These are phyloP conservation scores for Phytophthora ohioensis DNA, from an alignment of 352 stramenopile species.

Conservation along the genomic window DNA sequence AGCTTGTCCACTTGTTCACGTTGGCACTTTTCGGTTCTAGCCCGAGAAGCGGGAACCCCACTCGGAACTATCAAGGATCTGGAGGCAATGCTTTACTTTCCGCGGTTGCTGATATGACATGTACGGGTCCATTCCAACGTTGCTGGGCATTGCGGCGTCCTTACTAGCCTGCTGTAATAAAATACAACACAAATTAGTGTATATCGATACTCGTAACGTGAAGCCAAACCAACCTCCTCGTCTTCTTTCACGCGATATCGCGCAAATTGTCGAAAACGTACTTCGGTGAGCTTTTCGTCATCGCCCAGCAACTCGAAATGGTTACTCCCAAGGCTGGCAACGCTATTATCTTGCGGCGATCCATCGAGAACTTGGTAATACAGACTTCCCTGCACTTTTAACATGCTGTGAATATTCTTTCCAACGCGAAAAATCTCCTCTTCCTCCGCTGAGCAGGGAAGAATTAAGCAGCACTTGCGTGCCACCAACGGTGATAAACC, in stretches of 20 bases:
- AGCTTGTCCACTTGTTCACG: too few relatives aligned
- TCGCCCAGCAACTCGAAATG: slow-evolving; percentile 51
- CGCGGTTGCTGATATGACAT: slow-evolving; percentile 71
- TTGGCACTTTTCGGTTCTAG: not conserved
- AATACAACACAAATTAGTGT: not conserved
- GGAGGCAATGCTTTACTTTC: slow-evolving; percentile 64
- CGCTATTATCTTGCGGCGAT: not conserved
- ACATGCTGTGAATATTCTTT: slow-evolving; percentile 68
- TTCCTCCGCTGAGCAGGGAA: slow-evolving; percentile 62
- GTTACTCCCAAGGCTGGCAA: slow-evolving; percentile 1
- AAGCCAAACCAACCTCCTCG: slow-evolving; percentile 37
- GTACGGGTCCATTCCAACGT: slow-evolving; percentile 54
- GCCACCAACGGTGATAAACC: slow-evolving; percentile 47
- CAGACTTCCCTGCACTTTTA: slow-evolving; percentile 71
- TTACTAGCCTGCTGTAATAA: slow-evolving; percentile 22
- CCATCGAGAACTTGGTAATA: slow-evolving; percentile 66
- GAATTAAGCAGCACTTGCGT: slow-evolving; percentile 75
- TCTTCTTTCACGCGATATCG: slow-evolving; percentile 65
- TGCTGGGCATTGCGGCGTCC: slow-evolving; percentile 35
- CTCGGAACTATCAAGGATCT: slow-evolving; percentile 54
- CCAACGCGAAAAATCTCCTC: slow-evolving; percentile 82
- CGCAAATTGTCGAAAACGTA: slow-evolving; percentile 73
- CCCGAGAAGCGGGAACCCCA: slow-evolving; percentile 37
- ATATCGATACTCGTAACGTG: not conserved
- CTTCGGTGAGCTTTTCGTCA: slow-evolving; percentile 68